These are phyloP conservation scores for Phaeosphaeria sp. DNA, from an alignment of 2,329 filamentous ascomycete species.

Conservation along the genomic window DNA sequence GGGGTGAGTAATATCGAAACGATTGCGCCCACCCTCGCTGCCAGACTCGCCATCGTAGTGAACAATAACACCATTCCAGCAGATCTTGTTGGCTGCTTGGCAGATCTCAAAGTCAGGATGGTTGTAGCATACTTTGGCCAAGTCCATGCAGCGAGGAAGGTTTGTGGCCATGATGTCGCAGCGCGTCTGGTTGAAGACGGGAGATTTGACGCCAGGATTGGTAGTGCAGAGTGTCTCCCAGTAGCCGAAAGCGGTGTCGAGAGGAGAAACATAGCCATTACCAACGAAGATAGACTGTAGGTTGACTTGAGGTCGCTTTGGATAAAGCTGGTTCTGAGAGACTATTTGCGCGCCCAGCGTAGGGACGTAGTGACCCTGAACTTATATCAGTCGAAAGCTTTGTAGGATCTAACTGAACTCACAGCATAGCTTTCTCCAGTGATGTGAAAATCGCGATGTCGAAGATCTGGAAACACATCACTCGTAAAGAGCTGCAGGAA, in stretches of 20 bases:
- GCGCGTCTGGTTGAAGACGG: slow-evolving; percentile 55
- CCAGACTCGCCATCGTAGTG: slow-evolving; percentile 52
- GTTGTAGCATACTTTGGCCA: slow-evolving; percentile 50
- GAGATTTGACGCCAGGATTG: slow-evolving; percentile 51
- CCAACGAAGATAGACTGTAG: slow-evolving; percentile 56
- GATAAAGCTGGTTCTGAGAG: slow-evolving; percentile 52
- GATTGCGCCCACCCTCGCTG: slow-evolving; percentile 47
- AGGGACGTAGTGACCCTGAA: slow-evolving; percentile 58
- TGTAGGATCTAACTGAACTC: slow-evolving; percentile 14
- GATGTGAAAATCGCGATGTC: slow-evolving; percentile 52
- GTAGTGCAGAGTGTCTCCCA: slow-evolving; percentile 58
- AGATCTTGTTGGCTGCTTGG: slow-evolving; percentile 45
- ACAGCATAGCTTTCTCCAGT: slow-evolving; percentile 60
- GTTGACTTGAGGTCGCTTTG: slow-evolving; percentile 50
- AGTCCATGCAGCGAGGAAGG: slow-evolving; percentile 55
- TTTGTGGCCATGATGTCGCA: slow-evolving; percentile 56
- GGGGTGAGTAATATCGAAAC: slow-evolving; percentile 53
- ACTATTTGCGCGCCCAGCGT: slow-evolving; percentile 54
- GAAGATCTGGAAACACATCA: slow-evolving; percentile 54
- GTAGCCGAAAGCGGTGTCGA: slow-evolving; percentile 52
- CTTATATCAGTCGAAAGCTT: slow-evolving; percentile 6
- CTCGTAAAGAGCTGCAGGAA: slow-evolving; percentile 58
- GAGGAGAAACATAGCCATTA: slow-evolving; percentile 55
- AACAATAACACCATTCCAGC: slow-evolving; percentile 48
- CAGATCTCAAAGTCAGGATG: slow-evolving; percentile 54